Evolutionary conservation across 768 basidiomycete species (phyloP), one percentile per base, ranked within the genome.

Genomic region (Leccinum incarnatum): DNA sequence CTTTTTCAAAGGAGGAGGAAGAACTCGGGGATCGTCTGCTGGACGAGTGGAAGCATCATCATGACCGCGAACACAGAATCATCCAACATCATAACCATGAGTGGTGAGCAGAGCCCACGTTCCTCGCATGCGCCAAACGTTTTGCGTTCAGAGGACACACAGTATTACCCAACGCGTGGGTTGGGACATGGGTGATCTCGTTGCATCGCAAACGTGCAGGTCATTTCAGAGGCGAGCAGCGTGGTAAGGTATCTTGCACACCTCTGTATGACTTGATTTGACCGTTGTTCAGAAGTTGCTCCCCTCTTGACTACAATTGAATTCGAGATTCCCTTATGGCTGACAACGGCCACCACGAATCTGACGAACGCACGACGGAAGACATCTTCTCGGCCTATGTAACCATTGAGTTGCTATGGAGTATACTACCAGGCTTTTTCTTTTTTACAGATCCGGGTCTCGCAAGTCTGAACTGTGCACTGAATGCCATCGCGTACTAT

Each of bases 101-200:
- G 11, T 73, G 67, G 74, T 69, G 37, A 55, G 61, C 48, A 40
- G 10, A 11, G 5, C 5, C 11, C 2, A 1, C 9, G 15, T 3
- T 15, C 37, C 17, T 25, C 27, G 48, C n/a, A 53, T 52, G 42
- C 25, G 25, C n/a, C 37, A 15, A 37, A 21, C 19, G 29, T 9
- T 32, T 4, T 23, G 23, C 19, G 15, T 21, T 30, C 36, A 11
- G 48, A 84, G 84, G 51, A 74, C 74, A 63, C 50, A 63, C 50
- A 1, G 0, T 0, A 62, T 78, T 29, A 79, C 81, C 0, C 12
- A 48, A 0, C 17, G 49, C 3, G 65, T 79, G 60, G 82, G 82
- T 7, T 85, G 81, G 76, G 58, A 73, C 1, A 62, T 70, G 14
- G 62, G 59, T 25, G 78, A 83, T 59, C 68, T 88, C 23, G 32